Percentiles rank a stretch among this genome's conserved stretches.
phyloP scores from a whole-genome alignment of 2,329 filamentous ascomycete species.

The Beauveria bassiana region DNA sequence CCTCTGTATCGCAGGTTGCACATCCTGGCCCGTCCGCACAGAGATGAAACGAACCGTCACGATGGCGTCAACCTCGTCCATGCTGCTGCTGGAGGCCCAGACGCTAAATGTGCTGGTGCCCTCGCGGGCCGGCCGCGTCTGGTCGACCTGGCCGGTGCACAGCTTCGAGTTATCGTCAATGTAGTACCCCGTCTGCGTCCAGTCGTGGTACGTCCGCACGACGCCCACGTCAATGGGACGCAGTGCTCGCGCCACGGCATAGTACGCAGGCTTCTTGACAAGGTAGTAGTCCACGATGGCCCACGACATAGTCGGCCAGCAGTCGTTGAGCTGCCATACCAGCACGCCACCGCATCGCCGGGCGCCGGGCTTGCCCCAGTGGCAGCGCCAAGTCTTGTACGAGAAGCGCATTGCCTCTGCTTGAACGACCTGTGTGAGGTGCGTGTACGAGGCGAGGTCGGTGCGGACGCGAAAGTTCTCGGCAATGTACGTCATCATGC shows the following conservation, averaged over 20 bases:
- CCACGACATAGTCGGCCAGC: constrained; percentile 61
- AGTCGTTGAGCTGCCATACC: constrained; percentile 65
- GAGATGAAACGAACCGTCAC: constrained; percentile 33
- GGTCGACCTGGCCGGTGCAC: constrained; percentile 32
- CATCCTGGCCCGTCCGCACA: constrained; percentile 29
- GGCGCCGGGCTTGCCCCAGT: constrained; percentile 51
- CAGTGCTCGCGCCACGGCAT: constrained; percentile 48
- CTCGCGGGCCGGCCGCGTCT: constrained; percentile 27
- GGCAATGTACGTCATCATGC: constrained; percentile 65
- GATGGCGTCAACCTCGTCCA: constrained; percentile 18
- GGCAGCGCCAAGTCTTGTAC: constrained; percentile 50
- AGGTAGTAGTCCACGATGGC: constrained; percentile 56
- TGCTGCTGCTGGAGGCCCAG: constrained; percentile 33
- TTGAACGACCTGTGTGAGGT: constrained; percentile 52
- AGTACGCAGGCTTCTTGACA: constrained; percentile 54
- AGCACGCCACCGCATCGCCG: constrained; percentile 56
- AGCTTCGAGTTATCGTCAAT: constrained; percentile 15
- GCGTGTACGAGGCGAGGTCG: constrained; percentile 65
- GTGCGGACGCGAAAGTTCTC: constrained; percentile 61
- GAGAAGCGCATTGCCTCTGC: constrained; percentile 43
- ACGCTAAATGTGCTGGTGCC: constrained; percentile 30
- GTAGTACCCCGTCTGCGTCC: constrained; percentile 25
- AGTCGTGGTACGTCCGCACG: constrained; percentile 33
- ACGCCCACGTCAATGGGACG: constrained; percentile 53
- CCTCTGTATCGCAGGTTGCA: constrained; percentile 19